Base-by-base conservation (phyloP, 257 asterid species). In the Solanum chmielewskii region DNA sequence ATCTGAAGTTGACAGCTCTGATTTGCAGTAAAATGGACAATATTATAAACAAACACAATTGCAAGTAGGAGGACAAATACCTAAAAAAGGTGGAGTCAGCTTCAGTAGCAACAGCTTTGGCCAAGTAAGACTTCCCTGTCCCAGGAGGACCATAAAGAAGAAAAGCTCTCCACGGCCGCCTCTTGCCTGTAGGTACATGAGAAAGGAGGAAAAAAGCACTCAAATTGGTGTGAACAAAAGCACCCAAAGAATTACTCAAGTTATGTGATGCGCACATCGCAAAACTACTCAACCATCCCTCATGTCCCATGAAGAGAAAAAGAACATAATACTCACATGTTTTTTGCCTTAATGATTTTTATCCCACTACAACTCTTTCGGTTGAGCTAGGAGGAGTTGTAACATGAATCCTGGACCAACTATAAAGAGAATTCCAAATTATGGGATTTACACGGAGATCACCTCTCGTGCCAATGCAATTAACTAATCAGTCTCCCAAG, bases 101-200 rank as follows among this genome's bases (percentile, higher is more conserved):
- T 93, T 97, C 99, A 20, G 99, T 97, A 86, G 99, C 99, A 90
- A 97, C 99, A 88, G 99, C 99, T 92, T 97, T 97, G 47, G 99
- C 99, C 90, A 97, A 89, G 93, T 95, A 97, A 75, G 99, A 97
- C 92, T 97, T 97, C 87, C 99, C 99, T 2, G 99, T 97, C 86
- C 98, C 99, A 68, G 99, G 99, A 45, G 99, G 99, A 88, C 99
- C 99, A 86, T 97, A 97, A 87, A 97, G 93, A 89, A 97, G 99
- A 90, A 97, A 97, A 74, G 99, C 99, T 89, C 98, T 94, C 99
- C 99, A 97, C 6, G 99, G 99, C 23, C 97, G 94, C 7, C 73
- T 66, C 37, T 96, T 96, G 83, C 99, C 99, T 96, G 86, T 60
- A 83, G 90, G 85, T 47, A 85, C 83, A 69, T 29, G 75, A 44